Base-by-base conservation (phyloP, 371 early-diverging fungal genomes). In the Zopfochytrium polystomum region DNA sequence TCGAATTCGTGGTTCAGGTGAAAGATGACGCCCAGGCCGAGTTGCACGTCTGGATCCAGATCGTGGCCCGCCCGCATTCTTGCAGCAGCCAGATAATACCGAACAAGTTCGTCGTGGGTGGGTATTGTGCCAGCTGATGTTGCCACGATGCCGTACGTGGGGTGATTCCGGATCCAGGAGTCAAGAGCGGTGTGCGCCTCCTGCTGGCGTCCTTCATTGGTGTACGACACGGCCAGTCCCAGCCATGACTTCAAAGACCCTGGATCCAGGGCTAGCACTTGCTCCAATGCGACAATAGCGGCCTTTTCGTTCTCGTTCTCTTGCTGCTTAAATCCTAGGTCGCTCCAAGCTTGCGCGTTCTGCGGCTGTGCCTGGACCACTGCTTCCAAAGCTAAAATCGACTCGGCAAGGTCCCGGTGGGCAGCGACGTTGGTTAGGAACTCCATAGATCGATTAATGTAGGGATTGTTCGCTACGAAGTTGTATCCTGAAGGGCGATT, bases 251-350 rank as follows among this genome's bases (percentile, higher is more conserved):
- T 89, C 29, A 87, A 61, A 20, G 81, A 66, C 20, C 71, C 62
- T 0, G 93, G 89, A 58, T 93, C 85, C n/a, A 87, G 62, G 26
- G 78, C 71, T 2, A 90, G 84, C 2, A 93, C 90, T 53, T 87
- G 85, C 26, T 86, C 81, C 31, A 98, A 71, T 0, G 96, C 93
- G 0, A 91, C 87, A 61, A 98, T 93, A 0, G 98, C 96, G 6
- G 88, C 83, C 0, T 74, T 77, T 64, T 98, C 98, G 34, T 91
- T 87, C 71, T 98, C 98, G 64, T 95, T 96, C 67, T 98, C 96
- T 53, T 93, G 94, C 65, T 98, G 98, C 38, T 84, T 79, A 22
- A 88, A 72, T 26, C 98, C 98, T 1, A 98, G 81, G 60, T 81
- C 70, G 58, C 86, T 80, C 98, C 98, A 98, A 45, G 90, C 83